phyloP scores from a whole-genome alignment of 345 rosid genomes.

The Ricinus communis region DNA sequence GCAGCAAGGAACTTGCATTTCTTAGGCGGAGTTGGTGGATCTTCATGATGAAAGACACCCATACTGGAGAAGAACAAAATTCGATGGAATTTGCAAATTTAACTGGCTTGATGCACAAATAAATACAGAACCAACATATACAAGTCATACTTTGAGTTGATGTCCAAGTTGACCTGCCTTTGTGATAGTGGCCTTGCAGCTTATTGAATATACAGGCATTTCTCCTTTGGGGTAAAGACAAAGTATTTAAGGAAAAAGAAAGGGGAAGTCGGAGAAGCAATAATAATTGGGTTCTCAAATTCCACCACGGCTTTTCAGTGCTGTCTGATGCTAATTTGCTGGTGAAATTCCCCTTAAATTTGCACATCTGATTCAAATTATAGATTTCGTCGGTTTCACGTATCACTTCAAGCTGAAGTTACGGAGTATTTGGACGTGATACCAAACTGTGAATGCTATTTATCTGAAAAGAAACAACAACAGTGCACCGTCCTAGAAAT shows the following conservation, averaged over 20 bases:
- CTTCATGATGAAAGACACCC: slow-evolving; percentile 60
- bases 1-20: slow-evolving; percentile 48
- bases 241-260: slow-evolving; percentile 30
- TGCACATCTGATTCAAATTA: not conserved
- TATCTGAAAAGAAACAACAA: slow-evolving; percentile 1
- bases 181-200: slow-evolving; percentile 48
- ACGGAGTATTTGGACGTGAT: slow-evolving; percentile 34
- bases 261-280: slow-evolving; percentile 21
- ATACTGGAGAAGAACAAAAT: slow-evolving; percentile 27
- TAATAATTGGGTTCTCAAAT: slow-evolving; percentile 27
- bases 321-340: not conserved
- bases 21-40: slow-evolving; percentile 37
- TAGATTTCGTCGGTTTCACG: not conserved
- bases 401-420: slow-evolving; percentile 34
- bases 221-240: slow-evolving; percentile 63
- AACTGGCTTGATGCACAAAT: not conserved
- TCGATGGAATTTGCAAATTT: slow-evolving; percentile 13
- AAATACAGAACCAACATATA: slow-evolving; percentile 13
- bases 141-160: slow-evolving; percentile 17
- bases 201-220: slow-evolving; percentile 26
- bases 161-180: slow-evolving; percentile 30
- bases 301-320: not conserved
- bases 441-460: slow-evolving; percentile 36
- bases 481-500: not conserved
- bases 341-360: not conserved